These are phyloP conservation scores for Lecanicillium sp. DNA, from an alignment of 2,329 filamentous ascomycete genomes.

Conservation along the genomic window DNA sequence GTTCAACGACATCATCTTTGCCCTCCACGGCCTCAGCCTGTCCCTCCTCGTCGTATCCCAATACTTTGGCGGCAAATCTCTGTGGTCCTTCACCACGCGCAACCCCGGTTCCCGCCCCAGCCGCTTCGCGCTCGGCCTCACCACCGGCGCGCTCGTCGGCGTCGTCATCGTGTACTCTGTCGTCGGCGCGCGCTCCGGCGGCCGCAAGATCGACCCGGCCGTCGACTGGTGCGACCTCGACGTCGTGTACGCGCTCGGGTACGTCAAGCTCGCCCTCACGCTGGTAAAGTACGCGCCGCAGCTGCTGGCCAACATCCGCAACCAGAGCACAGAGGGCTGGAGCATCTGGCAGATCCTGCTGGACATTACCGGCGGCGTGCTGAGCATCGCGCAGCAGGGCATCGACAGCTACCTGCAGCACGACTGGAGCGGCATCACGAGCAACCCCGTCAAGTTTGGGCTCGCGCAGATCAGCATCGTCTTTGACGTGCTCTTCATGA, in stretches of 20 bases:
- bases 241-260: conserved; percentile 64
- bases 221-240: conserved; percentile 57
- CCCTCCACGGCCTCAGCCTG: conserved; percentile 70
- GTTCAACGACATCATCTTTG: conserved; percentile 87
- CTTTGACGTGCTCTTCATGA: conserved; percentile 81
- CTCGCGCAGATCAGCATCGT: conserved; percentile 79
- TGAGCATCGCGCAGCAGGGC: conserved; percentile 74
- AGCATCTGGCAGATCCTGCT: conserved; percentile 78
- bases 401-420: conserved; percentile 79
- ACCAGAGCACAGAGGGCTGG: conserved; percentile 83
- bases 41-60: conserved; percentile 71
- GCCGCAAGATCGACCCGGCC: conserved; percentile 29
- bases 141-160: conserved; percentile 60
- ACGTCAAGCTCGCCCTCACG: conserved; percentile 84
- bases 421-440: conserved; percentile 86
- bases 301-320: conserved; percentile 73
- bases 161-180: conserved; percentile 48
- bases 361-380: conserved; percentile 72
- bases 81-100: conserved; percentile 68
- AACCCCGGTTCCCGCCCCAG: conserved; percentile 50
- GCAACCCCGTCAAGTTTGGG: conserved; percentile 86
- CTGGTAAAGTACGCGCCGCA: conserved; percentile 92
- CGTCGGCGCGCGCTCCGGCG: conserved; percentile 27
- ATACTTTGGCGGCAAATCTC: conserved; percentile 53
- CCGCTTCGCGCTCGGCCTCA: conserved; percentile 60